Evolutionary conservation across 1,284 basidiomycete genomes (phyloP), one percentile per base, ranked within the genome.

Genomic region (Microbotryum intermedium): DNA sequence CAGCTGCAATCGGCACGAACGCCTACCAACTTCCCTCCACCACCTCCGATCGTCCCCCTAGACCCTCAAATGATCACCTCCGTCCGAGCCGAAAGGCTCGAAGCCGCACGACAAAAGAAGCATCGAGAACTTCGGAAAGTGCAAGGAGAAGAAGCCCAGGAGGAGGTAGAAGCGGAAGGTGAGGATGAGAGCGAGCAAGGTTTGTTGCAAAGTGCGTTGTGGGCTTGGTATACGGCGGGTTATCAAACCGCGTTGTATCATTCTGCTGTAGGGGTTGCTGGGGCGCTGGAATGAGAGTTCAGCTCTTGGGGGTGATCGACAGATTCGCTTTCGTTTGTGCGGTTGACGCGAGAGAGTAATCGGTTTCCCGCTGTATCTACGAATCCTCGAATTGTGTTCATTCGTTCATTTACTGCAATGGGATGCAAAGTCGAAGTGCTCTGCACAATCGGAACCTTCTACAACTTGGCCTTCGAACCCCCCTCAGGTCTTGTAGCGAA

Each of bases 401-500:
- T 39, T 39, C 4, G 13, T 16, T 16, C 34, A 39, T n/a, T n/a
- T n/a, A n/a, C n/a, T n/a, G n/a, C n/a, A 16, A 39, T 18, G 34
- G 16, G 34, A 39, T 39, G 34, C 34, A 13, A 1, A 39, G 34
- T 39, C n/a, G n/a, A n/a, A n/a, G 34, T 16, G 11, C 34, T 39
- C 34, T 16, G 13, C 18, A 18, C 34, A 39, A 39, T 39, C 34
- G 42, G 25, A 11, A 48, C 30, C 13, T 29, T 74, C 79, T 79
- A 87, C 75, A 87, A 77, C 78, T 84, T 86, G 74, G 79, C 80
- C 74, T 79, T 79, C 66, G 70, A 72, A 65, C 66, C 65, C 21
- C 25, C 26, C 25, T 28, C n/a, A 13, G 50, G 48, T 73, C 67
- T 65, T 75, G 76, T 69, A 71, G 74, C 67, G 75, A 77, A 72